phyloP scores from a whole-genome alignment of 768 basidiomycete genomes.

The Coprinopsis strossmayeri region DNA sequence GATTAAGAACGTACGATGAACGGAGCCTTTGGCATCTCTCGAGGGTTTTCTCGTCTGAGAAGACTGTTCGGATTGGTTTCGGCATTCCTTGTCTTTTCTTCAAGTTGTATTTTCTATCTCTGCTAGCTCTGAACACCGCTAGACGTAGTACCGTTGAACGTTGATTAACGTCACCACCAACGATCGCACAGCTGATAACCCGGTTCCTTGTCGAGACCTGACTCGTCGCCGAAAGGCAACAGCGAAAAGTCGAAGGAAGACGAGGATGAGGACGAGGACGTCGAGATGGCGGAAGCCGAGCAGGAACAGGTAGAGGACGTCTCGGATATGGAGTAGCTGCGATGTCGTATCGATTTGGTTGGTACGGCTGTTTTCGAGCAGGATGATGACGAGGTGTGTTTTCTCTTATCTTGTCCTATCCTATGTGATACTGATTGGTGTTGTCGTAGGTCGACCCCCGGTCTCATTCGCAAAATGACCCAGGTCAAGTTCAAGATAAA shows the following conservation, averaged over 20 bases:
- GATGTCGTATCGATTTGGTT: constrained; percentile 40
- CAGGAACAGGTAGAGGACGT: constrained; percentile 25
- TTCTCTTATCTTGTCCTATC: neutral
- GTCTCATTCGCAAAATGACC: too few relatives aligned
- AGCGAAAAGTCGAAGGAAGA: too few relatives aligned
- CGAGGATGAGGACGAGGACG: constrained; percentile 8
- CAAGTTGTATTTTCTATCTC: too few relatives aligned
- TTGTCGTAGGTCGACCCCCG: too few relatives aligned
- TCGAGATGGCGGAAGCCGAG: constrained; percentile 13
- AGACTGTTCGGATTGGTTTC: constrained; percentile 22
- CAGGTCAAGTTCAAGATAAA: too few relatives aligned
- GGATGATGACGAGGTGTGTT: constrained; percentile 44
- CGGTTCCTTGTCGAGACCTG: too few relatives aligned
- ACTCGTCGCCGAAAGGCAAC: neutral
- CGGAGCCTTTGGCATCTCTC: constrained; percentile 92
- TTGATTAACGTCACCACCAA: too few relatives aligned
- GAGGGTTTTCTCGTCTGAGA: constrained; percentile 62
- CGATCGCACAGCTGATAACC: too few relatives aligned
- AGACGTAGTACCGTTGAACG: too few relatives aligned
- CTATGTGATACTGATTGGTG: neutral
- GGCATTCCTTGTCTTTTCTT: too few relatives aligned
- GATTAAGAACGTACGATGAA: constrained; percentile 66
- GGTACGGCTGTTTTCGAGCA: constrained; percentile 52
- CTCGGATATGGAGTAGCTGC: constrained; percentile 76
- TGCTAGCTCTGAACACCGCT: too few relatives aligned